These are phyloP conservation scores for Ogataea methanolica DNA, from an alignment of 805 yeast species.

Conservation along the genomic window DNA sequence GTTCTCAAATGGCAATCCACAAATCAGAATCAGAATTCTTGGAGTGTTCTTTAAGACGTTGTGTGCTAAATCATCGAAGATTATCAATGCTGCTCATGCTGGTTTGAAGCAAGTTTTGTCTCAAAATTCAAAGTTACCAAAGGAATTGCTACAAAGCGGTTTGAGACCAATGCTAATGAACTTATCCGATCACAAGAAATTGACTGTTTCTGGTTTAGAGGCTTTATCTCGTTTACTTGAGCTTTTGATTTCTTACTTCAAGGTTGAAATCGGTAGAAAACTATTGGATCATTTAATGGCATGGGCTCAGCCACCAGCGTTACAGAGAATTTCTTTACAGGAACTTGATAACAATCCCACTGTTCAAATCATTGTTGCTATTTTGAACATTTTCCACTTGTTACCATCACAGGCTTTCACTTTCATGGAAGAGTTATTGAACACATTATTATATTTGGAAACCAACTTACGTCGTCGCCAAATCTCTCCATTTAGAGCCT, in stretches of 20 bases:
- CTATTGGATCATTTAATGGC: constrained; percentile 90
- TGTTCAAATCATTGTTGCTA: constrained; percentile 83
- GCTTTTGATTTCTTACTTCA: constrained; percentile 83
- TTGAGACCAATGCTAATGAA: constrained; percentile 94
- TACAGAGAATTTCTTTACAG: constrained; percentile 72
- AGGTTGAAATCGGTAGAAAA: constrained; percentile 94
- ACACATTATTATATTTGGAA: constrained; percentile 73
- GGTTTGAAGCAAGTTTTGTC: constrained; percentile 81
- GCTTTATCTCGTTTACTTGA: constrained; percentile 86
- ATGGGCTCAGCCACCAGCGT: constrained; percentile 83
- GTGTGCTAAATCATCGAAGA: constrained; percentile 77
- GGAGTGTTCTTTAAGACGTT: constrained; percentile 94
- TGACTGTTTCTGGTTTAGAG: constrained; percentile 85
- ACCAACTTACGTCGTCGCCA: constrained; percentile 79
- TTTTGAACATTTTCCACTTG: constrained; percentile 84
- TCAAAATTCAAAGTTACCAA: constrained; percentile 85
- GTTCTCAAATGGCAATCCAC: constrained; percentile 56
- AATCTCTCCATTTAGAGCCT: constrained; percentile 84
- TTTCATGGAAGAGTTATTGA: constrained; percentile 82
- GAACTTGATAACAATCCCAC: constrained; percentile 78
- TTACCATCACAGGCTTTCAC: constrained; percentile 90
- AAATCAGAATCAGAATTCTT: constrained; percentile 76
- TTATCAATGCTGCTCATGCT: constrained; percentile 88
- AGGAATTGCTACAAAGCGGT: constrained; percentile 92
- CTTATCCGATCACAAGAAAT: constrained; percentile 84